Base-by-base conservation (phyloP, 2,329 filamentous ascomycete genomes). In the Alternaria ethzedia region DNA sequence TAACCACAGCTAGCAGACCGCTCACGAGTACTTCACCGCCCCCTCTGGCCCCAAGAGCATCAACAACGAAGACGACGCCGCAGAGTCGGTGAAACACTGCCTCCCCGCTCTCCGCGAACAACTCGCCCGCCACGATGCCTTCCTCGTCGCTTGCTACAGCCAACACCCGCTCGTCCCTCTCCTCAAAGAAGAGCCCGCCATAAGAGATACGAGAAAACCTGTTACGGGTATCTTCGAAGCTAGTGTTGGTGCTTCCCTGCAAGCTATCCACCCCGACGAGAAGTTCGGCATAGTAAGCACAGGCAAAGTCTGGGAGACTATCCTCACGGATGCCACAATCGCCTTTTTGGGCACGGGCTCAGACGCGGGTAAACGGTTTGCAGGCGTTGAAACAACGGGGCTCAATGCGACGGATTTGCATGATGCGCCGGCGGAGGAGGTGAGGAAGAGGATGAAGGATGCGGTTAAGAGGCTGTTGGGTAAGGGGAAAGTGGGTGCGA, bases 181-280 rank as follows among this genome's bases (percentile, higher is more conserved):
- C 52, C 81, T 97, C 11, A 84, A 84, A 63, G 67, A 80, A n/a
- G 73, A 82, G 13, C 79, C 83, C 12, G 67, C 75, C 1, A 72
- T 78, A 56, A 79, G 78, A 6, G 62, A 69, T 13, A 68, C 67
- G 10, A 78, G 77, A 62, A 86, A 82, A 79, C 86, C 88, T 32
- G 90, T 93, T 6, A 90, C 88, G 0, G 94, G 95, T 6, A 97
- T 98, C 59, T 96, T 97, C 74, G 94, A 97, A 79, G 91, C 93
- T 1, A 93, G 90, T 72, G 84, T 97, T 13, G 82, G 89, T 3
- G 83, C 88, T 0, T 87, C 89, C 3, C 75, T 94, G 10, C 86
- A 90, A 54, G 67, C 85, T 56, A 80, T 87, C 36, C 82, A 83
- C 59, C 80, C 81, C 54, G 77, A 70, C 4, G 79, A 88, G 68